A percentile compares a stretch with the other conserved stretches of the same genome.
These are phyloP conservation scores for Dysphania ambrosioides DNA, from an alignment of 148 eudicot genomes.

Conservation along the genomic window DNA sequence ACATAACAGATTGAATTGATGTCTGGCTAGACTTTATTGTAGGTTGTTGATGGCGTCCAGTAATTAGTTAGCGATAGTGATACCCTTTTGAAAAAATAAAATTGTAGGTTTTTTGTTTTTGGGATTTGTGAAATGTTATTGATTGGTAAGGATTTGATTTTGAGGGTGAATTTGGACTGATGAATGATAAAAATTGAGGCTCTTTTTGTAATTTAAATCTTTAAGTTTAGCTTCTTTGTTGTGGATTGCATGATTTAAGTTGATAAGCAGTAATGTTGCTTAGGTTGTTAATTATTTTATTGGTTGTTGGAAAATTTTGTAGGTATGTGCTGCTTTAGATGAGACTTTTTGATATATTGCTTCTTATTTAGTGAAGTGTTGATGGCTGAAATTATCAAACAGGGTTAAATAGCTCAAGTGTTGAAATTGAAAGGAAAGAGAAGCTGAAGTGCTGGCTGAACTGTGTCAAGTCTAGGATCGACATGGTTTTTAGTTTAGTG, in stretches of 20 bases:
- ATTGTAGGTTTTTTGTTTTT: no score
- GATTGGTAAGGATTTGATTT: no score
- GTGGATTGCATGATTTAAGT: background rate
- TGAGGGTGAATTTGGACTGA: background rate
- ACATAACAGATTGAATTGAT: background rate
- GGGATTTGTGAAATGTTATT: background rate
- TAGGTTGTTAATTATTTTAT: no score
- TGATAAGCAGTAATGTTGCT: no score
- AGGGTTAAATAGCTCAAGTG: conserved; percentile 12
- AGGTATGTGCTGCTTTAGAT: background rate
- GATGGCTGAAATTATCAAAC: conserved; percentile 3
- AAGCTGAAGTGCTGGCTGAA: conserved; percentile 5
- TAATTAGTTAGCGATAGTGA: background rate
- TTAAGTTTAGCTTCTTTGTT: background rate
- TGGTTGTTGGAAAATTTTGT: no score
- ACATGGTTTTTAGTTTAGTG: conserved; percentile 23
- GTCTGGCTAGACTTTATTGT: no score
- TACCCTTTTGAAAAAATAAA: background rate
- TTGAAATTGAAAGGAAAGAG: background rate
- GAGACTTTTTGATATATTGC: background rate
- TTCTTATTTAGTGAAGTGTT: background rate
- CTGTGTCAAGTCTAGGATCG: conserved; percentile 7
- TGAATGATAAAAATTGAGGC: no score
- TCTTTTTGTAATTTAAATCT: background rate
- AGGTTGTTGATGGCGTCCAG: no score